Conservation (phyloP, 495 filamentous ascomycete species). For the Aspergillus nanangensis region DNA sequence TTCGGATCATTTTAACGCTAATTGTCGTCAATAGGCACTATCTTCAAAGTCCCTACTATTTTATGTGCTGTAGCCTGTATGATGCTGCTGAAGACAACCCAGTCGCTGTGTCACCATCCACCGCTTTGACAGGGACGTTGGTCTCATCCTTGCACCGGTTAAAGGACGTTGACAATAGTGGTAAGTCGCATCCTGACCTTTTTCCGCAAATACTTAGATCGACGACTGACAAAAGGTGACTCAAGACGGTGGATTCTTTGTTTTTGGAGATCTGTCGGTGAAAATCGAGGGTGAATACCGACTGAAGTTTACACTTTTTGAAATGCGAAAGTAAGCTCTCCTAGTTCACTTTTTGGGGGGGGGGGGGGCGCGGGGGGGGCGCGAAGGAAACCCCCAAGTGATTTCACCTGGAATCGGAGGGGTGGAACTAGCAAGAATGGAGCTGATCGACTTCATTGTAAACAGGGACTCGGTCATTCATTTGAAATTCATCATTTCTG, state of each 20-base stretch:
- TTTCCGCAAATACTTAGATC: too few relatives aligned
- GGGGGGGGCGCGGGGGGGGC: too few relatives aligned
- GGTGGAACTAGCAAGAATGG: not conserved
- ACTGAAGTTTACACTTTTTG: slow-evolving; percentile 82
- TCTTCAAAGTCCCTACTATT: slow-evolving; percentile 71
- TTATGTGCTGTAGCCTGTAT: slow-evolving; percentile 71
- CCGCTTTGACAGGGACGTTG: slow-evolving; percentile 70
- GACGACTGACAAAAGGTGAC: slow-evolving; percentile 10
- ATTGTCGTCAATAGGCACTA: slow-evolving; percentile 55
- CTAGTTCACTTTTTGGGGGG: too few relatives aligned
- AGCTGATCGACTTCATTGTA: not conserved
- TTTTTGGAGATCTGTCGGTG: slow-evolving; percentile 92
- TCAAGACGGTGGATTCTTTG: slow-evolving; percentile 87
- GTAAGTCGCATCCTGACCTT: slow-evolving; percentile 33
- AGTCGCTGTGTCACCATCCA: slow-evolving; percentile 44
- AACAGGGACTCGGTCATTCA: slow-evolving; percentile 50
- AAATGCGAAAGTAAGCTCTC: slow-evolving; percentile 64
- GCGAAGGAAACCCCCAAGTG: too few relatives aligned
- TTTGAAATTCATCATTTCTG: slow-evolving; percentile 68
- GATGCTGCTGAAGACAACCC: slow-evolving; percentile 59
- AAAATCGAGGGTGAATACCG: slow-evolving; percentile 74
- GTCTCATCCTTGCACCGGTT: slow-evolving; percentile 90
- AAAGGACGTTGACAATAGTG: slow-evolving; percentile 84
- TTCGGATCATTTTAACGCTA: slow-evolving; percentile 1
- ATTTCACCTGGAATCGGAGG: too few relatives aligned